Evolutionary conservation across 2,329 filamentous ascomycete species (phyloP), one percentile per base, ranked within the genome.

Genomic region (Trichophyton mentagrophytes): DNA sequence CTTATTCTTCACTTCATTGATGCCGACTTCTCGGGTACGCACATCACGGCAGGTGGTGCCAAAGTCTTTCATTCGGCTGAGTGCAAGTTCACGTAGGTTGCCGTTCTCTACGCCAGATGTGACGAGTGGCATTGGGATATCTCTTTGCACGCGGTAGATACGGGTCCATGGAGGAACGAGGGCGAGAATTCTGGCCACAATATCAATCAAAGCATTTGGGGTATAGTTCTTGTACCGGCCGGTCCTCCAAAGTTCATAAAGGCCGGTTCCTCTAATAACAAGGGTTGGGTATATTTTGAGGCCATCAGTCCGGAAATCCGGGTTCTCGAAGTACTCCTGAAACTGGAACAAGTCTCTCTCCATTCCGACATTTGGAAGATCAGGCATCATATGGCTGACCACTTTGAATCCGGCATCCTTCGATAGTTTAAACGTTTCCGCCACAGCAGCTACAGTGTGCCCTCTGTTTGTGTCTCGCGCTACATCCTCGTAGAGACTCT

Each of bases 61-160:
- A 67, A 99, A 97, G 72, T 99, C 93, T 74, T 96, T 96, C 95
- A 99, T 99, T 22, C 93, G 82, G n/a, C 91, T 90, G 60, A 99
- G 78, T 0, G 93, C 92, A 57, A 99, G 79, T 73, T 99, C 93
- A 64, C 93, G 85, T 44, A 99, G 78, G 71, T 99, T 99, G 63
- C 93, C 93, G 67, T 99, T 99, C 76, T 99, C 93, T 0, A 99
- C 93, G 46, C 93, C 93, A 0, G 92, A 95, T 0, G 93, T 97
- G n/a, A 99, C 95, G 25, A 99, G 81, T 0, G 93, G 93, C 93
- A 99, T 99, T n/a, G 93, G 93, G 62, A 99, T 99, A 75, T 99
- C 93, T 72, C 93, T 85, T 78, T 99, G 93, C 0, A 99, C 93
- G 63, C 93, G 90, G 77, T 99, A 99, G 69, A 99, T 99, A 64